Base-by-base conservation (phyloP, 495 filamentous ascomycete genomes). In the Rhypophila decipiens region DNA sequence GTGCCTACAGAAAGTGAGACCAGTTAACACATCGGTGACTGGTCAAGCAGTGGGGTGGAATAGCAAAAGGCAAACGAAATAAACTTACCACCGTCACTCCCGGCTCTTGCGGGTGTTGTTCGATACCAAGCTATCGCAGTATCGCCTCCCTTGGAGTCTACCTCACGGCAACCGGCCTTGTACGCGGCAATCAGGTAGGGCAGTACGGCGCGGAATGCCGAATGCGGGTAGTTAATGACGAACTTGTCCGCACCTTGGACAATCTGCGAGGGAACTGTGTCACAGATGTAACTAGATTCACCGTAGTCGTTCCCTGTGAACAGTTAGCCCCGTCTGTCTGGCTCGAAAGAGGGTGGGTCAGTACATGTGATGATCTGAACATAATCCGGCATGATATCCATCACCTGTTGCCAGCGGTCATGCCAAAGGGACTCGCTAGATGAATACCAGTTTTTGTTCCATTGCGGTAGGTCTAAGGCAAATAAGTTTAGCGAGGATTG, bases 261-360 rank as follows among this genome's bases (percentile, higher is more conserved):
- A 3, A 82, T 71, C 7, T 77, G 73, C 5, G 63, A 55, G 0
- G 64, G 46, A 24, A 72, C 59, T 27, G 81, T 69, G 3, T 77
- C 77, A 24, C 79, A 81, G 49, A 90, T 82, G 52, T 90, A 87
- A 66, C 85, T 84, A 7, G 79, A 78, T 61, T 90, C 86, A 37
- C 84, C 85, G 46, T 77, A 88, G 60, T 89, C 85, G 47, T 89
- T 88, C 85, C 86, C 87, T 61, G 64, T 68, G 18, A 72, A 13
- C 0, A 47, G 51, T 59, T 35, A 54, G 44, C 9, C 36, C 1
- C 20, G 1, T 21, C 4, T n/a, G 3, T 17, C 13, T 17, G 3
- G 2, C n/a, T 43, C 3, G 18, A 34, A 2, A 39, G 33, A 33
- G 2, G 17, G 20, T 3, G 33, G 37, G n/a, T 7, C 27, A 57